Base-by-base conservation (phyloP, 2,329 filamentous ascomycete genomes). In the Aureobasidium sp. region DNA sequence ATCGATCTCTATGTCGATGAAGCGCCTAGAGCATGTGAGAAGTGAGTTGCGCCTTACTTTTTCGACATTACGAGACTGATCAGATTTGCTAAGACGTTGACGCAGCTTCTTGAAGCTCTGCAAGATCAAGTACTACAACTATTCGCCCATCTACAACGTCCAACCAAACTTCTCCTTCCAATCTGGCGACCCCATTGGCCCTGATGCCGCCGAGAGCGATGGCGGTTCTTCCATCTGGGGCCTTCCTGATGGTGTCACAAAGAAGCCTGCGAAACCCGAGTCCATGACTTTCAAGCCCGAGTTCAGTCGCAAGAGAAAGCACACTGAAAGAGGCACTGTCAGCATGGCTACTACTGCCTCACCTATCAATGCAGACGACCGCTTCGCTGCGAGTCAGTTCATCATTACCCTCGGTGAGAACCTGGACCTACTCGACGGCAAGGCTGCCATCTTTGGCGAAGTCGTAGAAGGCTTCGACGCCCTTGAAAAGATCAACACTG, bases 101-200 rank as follows among this genome's bases (percentile, higher is more conserved):
- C 36, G 69, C 68, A 95, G 91, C 82, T 97, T 99, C 75, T 81
- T 99, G 62, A 97, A 99, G 82, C 89, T 99, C 69, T 97, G 94
- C 85, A 97, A 97, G 79, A 81, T 91, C 77, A 99, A 97, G 79
- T 99, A 97, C 79, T 99, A 97, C 85, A 97, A 97, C 79, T 97
- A 95, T 75, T 87, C 91, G 6, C 94, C 93, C 29, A 79, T 97
- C 61, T 90, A 97, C 78, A 91, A 88, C 67, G 85, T 99, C 41
- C 94, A 97, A 73, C 94, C 93, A 74, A 87, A 91, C 76, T 97
- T 97, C 77, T 96, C 92, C 64, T 96, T 96, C 76, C 93, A 97
- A 76, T 95, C 90, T 36, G 93, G 93, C 73, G 94, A 97, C 71
- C 93, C 93, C 14, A 86, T 97, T 59, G 93, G 94, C 14, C 93